Percentiles rank a stretch among this genome's conserved stretches.
phyloP scores from a whole-genome alignment of 768 basidiomycete species.

The Naganishia antarctica region DNA sequence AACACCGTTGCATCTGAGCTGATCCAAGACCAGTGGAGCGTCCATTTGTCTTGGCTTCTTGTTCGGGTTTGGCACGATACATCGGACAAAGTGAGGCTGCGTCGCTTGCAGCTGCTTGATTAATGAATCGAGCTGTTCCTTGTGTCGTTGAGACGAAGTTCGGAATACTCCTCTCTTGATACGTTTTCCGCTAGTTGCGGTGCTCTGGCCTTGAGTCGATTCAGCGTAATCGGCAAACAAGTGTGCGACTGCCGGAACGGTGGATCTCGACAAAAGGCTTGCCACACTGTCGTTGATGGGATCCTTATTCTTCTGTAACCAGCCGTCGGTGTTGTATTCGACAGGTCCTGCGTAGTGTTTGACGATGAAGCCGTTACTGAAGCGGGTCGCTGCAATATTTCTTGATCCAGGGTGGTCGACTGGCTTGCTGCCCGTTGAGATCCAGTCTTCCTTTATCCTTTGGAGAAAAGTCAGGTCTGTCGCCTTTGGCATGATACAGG shows the following conservation, averaged over 20 bases:
- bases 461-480: constrained; percentile 90
- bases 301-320: constrained; percentile 99
- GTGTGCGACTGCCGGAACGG: constrained; percentile 71
- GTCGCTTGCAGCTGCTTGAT: constrained; percentile 88
- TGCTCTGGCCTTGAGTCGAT: constrained; percentile 39
- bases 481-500: constrained; percentile 99
- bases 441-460: constrained; percentile 81
- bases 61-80: constrained; percentile 88
- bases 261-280: constrained; percentile 74
- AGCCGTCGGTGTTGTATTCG: constrained; percentile 90
- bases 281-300: constrained; percentile 94
- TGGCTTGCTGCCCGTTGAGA: constrained; percentile 50
- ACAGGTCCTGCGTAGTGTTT: constrained; percentile 96
- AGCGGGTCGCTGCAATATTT: constrained; percentile 81
- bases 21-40: constrained; percentile 90
- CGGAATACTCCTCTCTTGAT: constrained; percentile 95
- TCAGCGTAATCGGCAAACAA: constrained; percentile 81
- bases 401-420: constrained; percentile 63
- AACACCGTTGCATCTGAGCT: constrained; percentile 96
- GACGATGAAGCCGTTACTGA: constrained; percentile 89
- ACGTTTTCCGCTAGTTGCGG: constrained; percentile 37
- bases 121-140: constrained; percentile 84
- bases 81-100: constrained; percentile 95
- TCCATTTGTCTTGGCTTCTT: constrained; percentile 90
- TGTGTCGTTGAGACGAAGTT: constrained; percentile 90